Evolutionary conservation across 1,284 basidiomycete species (phyloP).

Genomic region (Moesziomyces sp.): DNA sequence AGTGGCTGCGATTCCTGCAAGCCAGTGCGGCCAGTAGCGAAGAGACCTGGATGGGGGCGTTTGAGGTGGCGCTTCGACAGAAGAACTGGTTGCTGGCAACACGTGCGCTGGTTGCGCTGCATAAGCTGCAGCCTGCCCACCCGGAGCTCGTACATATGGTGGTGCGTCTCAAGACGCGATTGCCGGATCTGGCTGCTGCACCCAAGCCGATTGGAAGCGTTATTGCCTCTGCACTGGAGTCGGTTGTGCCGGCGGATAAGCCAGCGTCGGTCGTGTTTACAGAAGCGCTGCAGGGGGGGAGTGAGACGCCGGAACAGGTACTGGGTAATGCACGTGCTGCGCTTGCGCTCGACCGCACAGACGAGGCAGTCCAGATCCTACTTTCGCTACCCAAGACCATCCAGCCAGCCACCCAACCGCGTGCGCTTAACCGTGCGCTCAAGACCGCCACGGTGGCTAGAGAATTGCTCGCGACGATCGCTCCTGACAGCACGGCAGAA

Average conservation of each 20-base stretch:
- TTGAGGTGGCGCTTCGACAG: slow-evolving; percentile 83
- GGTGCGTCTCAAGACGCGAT: slow-evolving; percentile 74
- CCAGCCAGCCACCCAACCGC: background rate
- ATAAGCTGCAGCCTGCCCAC: slow-evolving; percentile 73
- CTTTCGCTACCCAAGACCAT: slow-evolving; percentile 21
- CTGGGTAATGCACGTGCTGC: slow-evolving; percentile 20
- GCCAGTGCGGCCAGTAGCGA: slow-evolving; percentile 71
- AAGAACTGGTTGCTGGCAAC: slow-evolving; percentile 83
- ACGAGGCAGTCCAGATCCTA: slow-evolving; percentile 26
- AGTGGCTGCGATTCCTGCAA: slow-evolving; percentile 78
- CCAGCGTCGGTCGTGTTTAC: slow-evolving; percentile 78
- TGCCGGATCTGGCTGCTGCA: slow-evolving; percentile 33
- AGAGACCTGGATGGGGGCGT: slow-evolving; percentile 80
- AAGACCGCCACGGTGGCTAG: slow-evolving; percentile 14
- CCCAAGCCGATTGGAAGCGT: slow-evolving; percentile 62
- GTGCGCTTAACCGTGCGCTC: slow-evolving; percentile 10
- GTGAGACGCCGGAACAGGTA: background rate
- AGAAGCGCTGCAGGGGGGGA: slow-evolving; percentile 50
- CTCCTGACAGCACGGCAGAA: slow-evolving; percentile 22
- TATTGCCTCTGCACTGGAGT: slow-evolving; percentile 68
- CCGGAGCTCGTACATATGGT: slow-evolving; percentile 79
- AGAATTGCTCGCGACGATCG: slow-evolving; percentile 13
- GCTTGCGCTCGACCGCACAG: slow-evolving; percentile 7
- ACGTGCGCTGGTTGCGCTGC: slow-evolving; percentile 76
- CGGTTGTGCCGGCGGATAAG: slow-evolving; percentile 28